phyloP scores from a whole-genome alignment of 768 basidiomycete genomes.

The Leccinum uliginosum region DNA sequence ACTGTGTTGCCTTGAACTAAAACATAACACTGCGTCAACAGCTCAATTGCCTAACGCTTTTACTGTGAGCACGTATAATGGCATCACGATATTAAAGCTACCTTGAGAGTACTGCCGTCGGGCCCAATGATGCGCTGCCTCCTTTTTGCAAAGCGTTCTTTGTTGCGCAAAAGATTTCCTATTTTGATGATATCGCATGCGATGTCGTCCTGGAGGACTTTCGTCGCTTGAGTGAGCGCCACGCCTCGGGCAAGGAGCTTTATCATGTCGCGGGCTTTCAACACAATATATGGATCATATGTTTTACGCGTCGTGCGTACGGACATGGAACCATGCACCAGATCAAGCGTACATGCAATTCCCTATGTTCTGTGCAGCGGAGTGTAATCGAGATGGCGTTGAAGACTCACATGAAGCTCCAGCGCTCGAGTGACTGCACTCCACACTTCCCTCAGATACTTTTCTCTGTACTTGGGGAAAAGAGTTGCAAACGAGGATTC shows the following conservation, averaged over 20 bases:
- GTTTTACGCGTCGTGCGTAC: conserved; percentile 97
- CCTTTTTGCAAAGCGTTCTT: conserved; percentile 94
- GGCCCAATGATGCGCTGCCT: conserved; percentile 96
- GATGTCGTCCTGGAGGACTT: conserved; percentile 83
- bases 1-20: conserved; percentile 98
- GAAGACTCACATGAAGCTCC: conserved; percentile 63
- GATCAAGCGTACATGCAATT: conserved; percentile 84
- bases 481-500: conserved; percentile 98
- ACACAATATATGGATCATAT: conserved; percentile 91
- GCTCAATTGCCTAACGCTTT: conserved; percentile 81
- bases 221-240: conserved; percentile 76
- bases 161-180: conserved; percentile 89
- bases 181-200: conserved; percentile 99
- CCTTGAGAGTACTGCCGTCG: conserved; percentile 95
- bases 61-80: neutral
- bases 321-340: conserved; percentile 96
- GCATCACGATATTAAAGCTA: conserved; percentile 25
- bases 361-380: conserved; percentile 46
- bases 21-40: conserved; percentile 94
- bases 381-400: neutral
- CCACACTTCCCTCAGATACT: conserved; percentile 94
- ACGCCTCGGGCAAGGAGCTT: conserved; percentile 95
- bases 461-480: conserved; percentile 98
- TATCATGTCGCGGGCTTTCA: conserved; percentile 94
- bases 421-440: conserved; percentile 81